Base-by-base conservation (phyloP, 768 basidiomycete genomes). In the Paxillus rubicundulus region DNA sequence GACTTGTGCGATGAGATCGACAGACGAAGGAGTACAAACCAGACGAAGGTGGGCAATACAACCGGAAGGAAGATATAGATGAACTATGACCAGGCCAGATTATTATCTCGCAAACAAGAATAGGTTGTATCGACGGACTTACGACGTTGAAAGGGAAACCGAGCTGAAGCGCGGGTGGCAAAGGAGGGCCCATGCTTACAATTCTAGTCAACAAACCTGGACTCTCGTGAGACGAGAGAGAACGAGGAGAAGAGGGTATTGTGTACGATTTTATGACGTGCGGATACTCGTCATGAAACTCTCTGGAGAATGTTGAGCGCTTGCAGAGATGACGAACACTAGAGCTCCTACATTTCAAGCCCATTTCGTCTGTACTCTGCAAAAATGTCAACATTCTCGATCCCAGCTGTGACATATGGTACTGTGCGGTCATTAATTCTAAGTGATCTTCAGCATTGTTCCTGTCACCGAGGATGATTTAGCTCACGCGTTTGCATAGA, bases 401-500 rank as follows among this genome's bases (percentile, higher is more conserved):
- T 86, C 8, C 84, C 82, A 7, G 88, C 82, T 1, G 89, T 92
- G 14, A 87, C 71, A 61, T 88, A 95, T 1, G 93, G 89, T 2
- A 96, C 92, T 1, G 92, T 92, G 3, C 72, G 51, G 60, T 95
- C 92, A 59, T 86, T 84, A 14, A 90, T 68, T 3, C 85, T 87
- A 54, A 17, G 27, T 33, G 21, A 37, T 40, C 6, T 47, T 56
- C 17, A 56, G n/a, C 5, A n/a, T 41, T 20, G 43, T 20, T 9
- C 30, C 36, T 18, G 20, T 30, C 27, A 9, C 36, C 27, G 30
- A 40, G 10, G 9, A 34, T n/a, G 17, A 41, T 27, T 45, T 14
- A 30, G 17, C 85, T 60, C 55, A 87, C 82, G 85, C 79, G 69
- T 93, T 95, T 2, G 90, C 93, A 55, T 89, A 95, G 46, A 95